These are phyloP conservation scores for Balakata baccata DNA, from an alignment of 345 rosid species.

Conservation along the genomic window DNA sequence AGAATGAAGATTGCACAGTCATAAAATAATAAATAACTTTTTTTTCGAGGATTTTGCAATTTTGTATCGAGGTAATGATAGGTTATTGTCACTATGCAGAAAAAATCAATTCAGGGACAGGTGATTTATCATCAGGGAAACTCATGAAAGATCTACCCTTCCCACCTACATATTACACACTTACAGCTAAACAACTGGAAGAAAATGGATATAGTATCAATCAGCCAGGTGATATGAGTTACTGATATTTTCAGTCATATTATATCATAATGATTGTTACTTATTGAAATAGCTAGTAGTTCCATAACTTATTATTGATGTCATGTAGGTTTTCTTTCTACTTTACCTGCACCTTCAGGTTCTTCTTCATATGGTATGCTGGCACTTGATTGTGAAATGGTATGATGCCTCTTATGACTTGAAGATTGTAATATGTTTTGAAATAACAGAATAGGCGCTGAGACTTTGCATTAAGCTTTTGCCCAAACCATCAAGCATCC, in stretches of 20 bases:
- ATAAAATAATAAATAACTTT: neutral
- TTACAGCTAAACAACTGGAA: conserved; percentile 68
- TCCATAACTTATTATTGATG: conserved; percentile 20
- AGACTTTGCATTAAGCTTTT: neutral
- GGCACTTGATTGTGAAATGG: conserved; percentile 99
- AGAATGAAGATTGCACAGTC: neutral
- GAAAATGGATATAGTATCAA: conserved; percentile 67
- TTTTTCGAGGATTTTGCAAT: too few relatives aligned
- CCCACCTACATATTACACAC: conserved; percentile 68
- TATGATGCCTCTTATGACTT: conserved; percentile 25
- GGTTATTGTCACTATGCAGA: conserved; percentile 35
- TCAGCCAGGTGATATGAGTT: conserved; percentile 46
- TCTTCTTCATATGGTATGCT: conserved; percentile 49
- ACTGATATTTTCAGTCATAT: neutral
- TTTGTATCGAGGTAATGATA: neutral
- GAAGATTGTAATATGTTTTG: neutral
- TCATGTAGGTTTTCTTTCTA: conserved; percentile 57
- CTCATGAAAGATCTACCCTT: conserved; percentile 68
- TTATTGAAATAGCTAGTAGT: conserved; percentile 7
- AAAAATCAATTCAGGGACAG: conserved; percentile 18
- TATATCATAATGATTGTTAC: conserved; percentile 1
- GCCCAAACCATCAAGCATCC: too few relatives aligned
- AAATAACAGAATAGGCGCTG: neutral
- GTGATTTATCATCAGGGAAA: conserved; percentile 32
- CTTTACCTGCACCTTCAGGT: conserved; percentile 67